Percentiles rank a stretch among this genome's conserved stretches.
Evolutionary conservation across 78 protist species (phyloP).

Genomic region (Speleostelium caveatum): DNA sequence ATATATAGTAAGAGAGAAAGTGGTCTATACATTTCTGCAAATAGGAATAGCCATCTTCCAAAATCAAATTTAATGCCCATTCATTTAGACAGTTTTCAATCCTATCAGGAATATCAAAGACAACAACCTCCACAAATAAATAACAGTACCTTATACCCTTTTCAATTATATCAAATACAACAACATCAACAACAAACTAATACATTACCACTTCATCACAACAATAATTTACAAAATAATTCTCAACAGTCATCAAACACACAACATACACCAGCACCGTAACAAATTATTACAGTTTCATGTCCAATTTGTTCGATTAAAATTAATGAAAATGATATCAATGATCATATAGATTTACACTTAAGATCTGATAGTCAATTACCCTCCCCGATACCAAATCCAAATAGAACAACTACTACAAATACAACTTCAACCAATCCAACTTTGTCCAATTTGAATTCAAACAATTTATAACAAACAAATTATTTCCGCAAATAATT

Average conservation of each 20-base stretch:
- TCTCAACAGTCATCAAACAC: not conserved
- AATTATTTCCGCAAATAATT: not conserved
- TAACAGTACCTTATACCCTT: not conserved
- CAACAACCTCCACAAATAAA: not conserved
- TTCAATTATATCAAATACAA: not conserved
- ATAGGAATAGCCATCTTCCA: not conserved
- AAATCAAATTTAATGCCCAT: not conserved
- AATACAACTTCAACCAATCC: not conserved
- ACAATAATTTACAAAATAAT: not conserved
- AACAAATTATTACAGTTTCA: no score
- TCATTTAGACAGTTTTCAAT: not conserved
- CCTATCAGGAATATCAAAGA: constrained; percentile 2
- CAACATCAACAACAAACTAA: not conserved
- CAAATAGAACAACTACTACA: not conserved
- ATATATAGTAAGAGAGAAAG: not conserved
- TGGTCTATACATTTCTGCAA: not conserved
- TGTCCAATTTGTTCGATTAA: not conserved
- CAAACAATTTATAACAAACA: not conserved
- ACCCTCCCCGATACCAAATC: not conserved
- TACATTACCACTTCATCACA: not conserved
- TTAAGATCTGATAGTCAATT: not conserved
- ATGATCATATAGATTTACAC: not conserved
- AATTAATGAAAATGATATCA: not conserved
- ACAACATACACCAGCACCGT: not conserved
- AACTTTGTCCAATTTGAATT: no score